A percentile compares a stretch with the other conserved stretches of the same genome.
Conservation (phyloP, 208 protist species). For the Herpetomonas tarakana region DNA sequence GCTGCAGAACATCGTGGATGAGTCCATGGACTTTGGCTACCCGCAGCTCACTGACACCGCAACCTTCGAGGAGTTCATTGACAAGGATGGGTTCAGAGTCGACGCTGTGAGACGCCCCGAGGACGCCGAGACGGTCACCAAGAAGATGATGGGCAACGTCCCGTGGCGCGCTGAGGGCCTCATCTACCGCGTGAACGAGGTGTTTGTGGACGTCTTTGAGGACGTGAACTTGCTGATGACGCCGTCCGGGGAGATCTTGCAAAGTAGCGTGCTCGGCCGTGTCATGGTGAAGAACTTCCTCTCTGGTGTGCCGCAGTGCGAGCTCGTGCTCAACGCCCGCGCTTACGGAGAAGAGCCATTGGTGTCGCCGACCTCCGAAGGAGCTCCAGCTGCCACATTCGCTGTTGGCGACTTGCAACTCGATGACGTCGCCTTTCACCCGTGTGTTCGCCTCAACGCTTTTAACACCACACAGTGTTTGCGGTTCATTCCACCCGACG, state of each 20-base stretch:
- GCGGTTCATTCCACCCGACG: constrained; percentile 95
- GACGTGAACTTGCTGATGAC: constrained; percentile 96
- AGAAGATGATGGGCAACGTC: constrained; percentile 88
- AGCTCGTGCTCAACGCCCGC: constrained; percentile 95
- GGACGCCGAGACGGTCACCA: constrained; percentile 58
- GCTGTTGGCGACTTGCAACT: constrained; percentile 37
- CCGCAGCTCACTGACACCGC: constrained; percentile 92
- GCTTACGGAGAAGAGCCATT: constrained; percentile 29
- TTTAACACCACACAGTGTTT: constrained; percentile 84
- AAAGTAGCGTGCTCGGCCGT: constrained; percentile 90
- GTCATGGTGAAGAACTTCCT: constrained; percentile 97
- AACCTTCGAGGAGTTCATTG: constrained; percentile 92
- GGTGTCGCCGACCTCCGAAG: not conserved
- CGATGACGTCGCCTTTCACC: constrained; percentile 97
- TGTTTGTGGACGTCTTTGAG: constrained; percentile 99
- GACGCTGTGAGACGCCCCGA: constrained; percentile 36
- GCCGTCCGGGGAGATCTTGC: constrained; percentile 86
- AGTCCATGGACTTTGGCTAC: constrained; percentile 98
- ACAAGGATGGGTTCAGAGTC: constrained; percentile 55
- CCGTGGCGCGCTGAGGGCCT: constrained; percentile 93
- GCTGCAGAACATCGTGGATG: constrained; percentile 98
- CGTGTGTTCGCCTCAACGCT: constrained; percentile 95
- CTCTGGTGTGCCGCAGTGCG: constrained; percentile 98
- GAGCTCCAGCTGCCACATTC: not conserved
- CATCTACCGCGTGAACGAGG: constrained; percentile 95